Conservation (phyloP, 192 early-diverging fungal genomes). For the Rhizophlyctis rosea region DNA sequence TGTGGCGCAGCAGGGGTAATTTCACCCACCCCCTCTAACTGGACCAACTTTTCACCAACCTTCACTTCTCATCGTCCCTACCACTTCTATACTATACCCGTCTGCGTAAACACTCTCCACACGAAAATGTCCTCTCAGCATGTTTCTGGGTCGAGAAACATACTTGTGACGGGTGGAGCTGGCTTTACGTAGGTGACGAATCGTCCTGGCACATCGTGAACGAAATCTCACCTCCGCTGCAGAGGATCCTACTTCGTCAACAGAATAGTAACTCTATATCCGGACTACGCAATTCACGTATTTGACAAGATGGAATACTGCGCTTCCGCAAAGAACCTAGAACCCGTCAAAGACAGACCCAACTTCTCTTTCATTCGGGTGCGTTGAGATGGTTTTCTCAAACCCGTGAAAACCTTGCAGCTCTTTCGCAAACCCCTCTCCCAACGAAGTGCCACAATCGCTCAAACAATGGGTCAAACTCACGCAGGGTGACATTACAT, state of each 20-base stretch:
- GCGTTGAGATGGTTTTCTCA: background rate
- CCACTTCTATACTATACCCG: too few relatives aligned
- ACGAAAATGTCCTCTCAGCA: too few relatives aligned
- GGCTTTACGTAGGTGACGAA: slow-evolving; percentile 66
- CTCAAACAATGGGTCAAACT: background rate
- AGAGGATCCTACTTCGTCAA: slow-evolving; percentile 63
- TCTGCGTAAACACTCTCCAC: too few relatives aligned
- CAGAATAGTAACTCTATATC: slow-evolving; percentile 55
- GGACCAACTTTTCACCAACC: too few relatives aligned
- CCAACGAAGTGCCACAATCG: background rate
- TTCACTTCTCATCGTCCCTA: too few relatives aligned
- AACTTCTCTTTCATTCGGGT: slow-evolving; percentile 66
- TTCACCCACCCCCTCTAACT: too few relatives aligned
- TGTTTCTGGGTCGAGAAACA: too few relatives aligned
- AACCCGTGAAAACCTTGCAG: background rate
- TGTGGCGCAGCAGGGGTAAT: too few relatives aligned
- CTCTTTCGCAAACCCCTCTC: background rate
- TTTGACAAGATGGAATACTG: slow-evolving; percentile 78
- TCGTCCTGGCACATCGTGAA: background rate
- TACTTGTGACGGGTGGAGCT: slow-evolving; percentile 73
- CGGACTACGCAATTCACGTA: slow-evolving; percentile 58
- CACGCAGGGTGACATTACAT: slow-evolving; percentile 61
- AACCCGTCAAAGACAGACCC: slow-evolving; percentile 29
- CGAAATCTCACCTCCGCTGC: too few relatives aligned
- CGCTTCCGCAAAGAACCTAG: slow-evolving; percentile 57